A percentile compares a stretch with the other conserved stretches of the same genome.
Evolutionary conservation across 2,329 filamentous ascomycete genomes (phyloP).

Genomic region (Ophiostoma tasmaniense): DNA sequence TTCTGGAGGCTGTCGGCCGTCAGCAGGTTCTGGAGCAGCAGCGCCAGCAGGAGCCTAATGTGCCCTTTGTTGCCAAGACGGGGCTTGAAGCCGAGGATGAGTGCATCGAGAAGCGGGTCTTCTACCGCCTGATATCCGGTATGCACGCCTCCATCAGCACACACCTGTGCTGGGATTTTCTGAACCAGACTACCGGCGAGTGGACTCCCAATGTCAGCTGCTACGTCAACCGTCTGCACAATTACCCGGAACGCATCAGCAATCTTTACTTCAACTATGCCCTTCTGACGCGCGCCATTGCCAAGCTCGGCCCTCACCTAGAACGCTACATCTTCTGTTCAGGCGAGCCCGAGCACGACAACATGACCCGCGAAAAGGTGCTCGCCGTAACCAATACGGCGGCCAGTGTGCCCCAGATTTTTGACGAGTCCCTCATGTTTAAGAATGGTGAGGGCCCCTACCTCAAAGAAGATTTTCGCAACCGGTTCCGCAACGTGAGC

Average conservation of each 20-base stretch:
- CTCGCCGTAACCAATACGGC: constrained; percentile 65
- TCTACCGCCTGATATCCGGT: constrained; percentile 87
- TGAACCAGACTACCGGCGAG: constrained; percentile 88
- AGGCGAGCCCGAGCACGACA: constrained; percentile 72
- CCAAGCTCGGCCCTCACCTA: constrained; percentile 79
- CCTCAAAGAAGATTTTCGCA: constrained; percentile 93
- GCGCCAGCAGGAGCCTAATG: constrained; percentile 46
- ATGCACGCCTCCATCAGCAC: constrained; percentile 98
- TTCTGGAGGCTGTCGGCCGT: constrained; percentile 50
- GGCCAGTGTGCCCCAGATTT: constrained; percentile 66
- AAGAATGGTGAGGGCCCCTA: constrained; percentile 64
- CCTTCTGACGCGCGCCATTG: constrained; percentile 80
- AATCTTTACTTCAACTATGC: constrained; percentile 99
- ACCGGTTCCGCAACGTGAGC: constrained; percentile 93
- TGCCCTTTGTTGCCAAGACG: constrained; percentile 52
- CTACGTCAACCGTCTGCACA: constrained; percentile 79
- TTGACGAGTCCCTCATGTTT: constrained; percentile 95
- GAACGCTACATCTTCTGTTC: constrained; percentile 81
- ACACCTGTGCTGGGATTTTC: constrained; percentile 90
- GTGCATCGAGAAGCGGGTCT: constrained; percentile 97
- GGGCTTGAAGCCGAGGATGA: constrained; percentile 76
- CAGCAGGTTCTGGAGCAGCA: constrained; percentile 55
- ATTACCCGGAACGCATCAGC: constrained; percentile 80
- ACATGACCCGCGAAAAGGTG: constrained; percentile 71
- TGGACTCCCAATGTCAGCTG: constrained; percentile 89